Percentiles rank a stretch among this genome's conserved stretches.
phyloP scores from a whole-genome alignment of 306 rosid genomes.

The Quercus robur region DNA sequence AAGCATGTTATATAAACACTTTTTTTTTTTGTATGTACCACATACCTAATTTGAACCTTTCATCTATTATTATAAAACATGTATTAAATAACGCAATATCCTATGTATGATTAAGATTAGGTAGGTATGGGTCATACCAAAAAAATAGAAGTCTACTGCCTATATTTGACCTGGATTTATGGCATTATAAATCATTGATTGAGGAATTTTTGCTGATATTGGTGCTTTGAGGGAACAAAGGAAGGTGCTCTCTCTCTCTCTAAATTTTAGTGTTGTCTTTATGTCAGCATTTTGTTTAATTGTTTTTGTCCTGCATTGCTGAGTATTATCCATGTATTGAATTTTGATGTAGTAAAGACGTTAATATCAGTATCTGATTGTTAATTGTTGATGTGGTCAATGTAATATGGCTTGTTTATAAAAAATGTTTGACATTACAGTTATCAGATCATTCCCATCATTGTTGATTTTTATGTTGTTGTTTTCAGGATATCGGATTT shows the following conservation, averaged over 20 bases:
- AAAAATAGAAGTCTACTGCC: not conserved
- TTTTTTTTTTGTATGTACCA: no score
- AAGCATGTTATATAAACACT: no score
- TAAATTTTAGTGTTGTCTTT: not conserved
- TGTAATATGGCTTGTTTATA: not conserved
- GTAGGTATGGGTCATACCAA: no score
- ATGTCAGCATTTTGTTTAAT: not conserved
- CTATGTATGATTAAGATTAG: no score
- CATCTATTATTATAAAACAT: no score
- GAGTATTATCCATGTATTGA: not conserved
- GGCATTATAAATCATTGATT: not conserved
- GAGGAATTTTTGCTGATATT: not conserved
- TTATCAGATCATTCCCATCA: not conserved
- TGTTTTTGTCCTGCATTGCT: not conserved
- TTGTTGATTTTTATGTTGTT: conserved; percentile 19
- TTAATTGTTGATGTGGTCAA: no score
- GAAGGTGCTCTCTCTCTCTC: not conserved
- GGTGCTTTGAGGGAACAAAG: not conserved
- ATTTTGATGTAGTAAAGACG: not conserved
- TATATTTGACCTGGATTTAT: not conserved
- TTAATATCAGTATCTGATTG: no score
- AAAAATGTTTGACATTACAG: conserved; percentile 1
- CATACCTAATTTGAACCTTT: no score
- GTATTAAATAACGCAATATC: no score
- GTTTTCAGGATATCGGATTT: conserved; percentile 84